Evolutionary conservation across 148 eudicot species (phyloP), one percentile per base, ranked within the genome.

Genomic region (Beta vulgaris): DNA sequence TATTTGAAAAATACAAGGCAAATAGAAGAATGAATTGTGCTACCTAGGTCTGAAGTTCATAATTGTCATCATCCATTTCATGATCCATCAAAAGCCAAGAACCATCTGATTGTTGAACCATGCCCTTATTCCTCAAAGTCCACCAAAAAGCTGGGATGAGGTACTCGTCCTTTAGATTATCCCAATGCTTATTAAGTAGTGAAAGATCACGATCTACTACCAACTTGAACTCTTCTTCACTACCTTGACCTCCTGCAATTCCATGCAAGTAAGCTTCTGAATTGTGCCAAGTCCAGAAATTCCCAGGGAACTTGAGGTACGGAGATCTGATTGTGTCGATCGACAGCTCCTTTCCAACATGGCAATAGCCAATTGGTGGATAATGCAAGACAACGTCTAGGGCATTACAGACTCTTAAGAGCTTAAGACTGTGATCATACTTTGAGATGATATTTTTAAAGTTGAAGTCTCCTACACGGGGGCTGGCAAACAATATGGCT

Each of bases 211-310:
- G 85, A 29, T 83, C 57, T 26, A 88, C 81, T 29, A 78, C 91
- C 77, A 91, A 63, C 54, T 84, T 70, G 53, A 89, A 91, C 67
- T 79, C 88, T 43, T 81, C 83, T 19, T 73, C 74, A 3, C 32
- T 64, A 21, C 88, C 87, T 23, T 84, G 87, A 36, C 78, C 63
- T 15, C 97, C 97, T 1, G 97, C 97, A 51, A 91, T 78, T 13
- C 97, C 97, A 59, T 91, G 97, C 78, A 91, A 21, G 58, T 91
- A 85, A 34, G 42, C 83, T 81, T 91, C 97, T 84, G 84, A 70
- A 69, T 73, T 80, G 73, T 92, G 97, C 94, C 91, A 88, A 46
- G 59, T 80, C 6, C 19, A 16, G 10, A 84, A 21, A 58, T 73
- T 81, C 36, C 94, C 94, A 0, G 93, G 91, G 1, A 65, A 39